phyloP scores from a whole-genome alignment of 2,329 filamentous ascomycete species.

The Colletotrichum chrysophilum region DNA sequence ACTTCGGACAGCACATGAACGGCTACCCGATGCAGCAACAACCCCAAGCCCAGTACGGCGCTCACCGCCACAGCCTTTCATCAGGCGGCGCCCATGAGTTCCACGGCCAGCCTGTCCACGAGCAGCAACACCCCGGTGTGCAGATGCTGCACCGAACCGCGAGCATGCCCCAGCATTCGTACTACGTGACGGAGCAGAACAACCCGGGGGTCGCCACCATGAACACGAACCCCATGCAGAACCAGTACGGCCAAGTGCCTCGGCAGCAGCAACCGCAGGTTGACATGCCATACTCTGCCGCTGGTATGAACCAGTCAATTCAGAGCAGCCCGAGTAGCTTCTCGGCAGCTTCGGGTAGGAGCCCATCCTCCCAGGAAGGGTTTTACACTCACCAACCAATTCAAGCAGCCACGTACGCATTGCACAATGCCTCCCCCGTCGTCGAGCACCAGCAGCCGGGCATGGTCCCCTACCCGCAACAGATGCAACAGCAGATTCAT shows the following conservation, averaged over 20 bases:
- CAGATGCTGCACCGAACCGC: slow-evolving; percentile 55
- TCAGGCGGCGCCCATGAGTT: slow-evolving; percentile 49
- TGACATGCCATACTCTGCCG: slow-evolving; percentile 56
- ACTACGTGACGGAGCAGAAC: slow-evolving; percentile 66
- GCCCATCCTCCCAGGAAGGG: slow-evolving; percentile 57
- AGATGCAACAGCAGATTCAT: slow-evolving; percentile 38
- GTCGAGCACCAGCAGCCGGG: slow-evolving; percentile 45
- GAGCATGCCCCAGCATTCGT: slow-evolving; percentile 50
- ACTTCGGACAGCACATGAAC: slow-evolving; percentile 57
- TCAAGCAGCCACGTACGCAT: slow-evolving; percentile 51
- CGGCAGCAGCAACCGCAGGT: slow-evolving; percentile 43
- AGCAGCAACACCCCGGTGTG: slow-evolving; percentile 47
- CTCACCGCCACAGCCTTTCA: slow-evolving; percentile 52
- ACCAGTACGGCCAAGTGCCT: slow-evolving; percentile 55
- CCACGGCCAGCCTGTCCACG: slow-evolving; percentile 44
- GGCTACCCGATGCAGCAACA: slow-evolving; percentile 48
- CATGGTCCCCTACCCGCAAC: slow-evolving; percentile 47
- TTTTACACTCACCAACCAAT: slow-evolving; percentile 63
- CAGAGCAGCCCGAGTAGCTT: slow-evolving; percentile 65
- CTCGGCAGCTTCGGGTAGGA: slow-evolving; percentile 59
- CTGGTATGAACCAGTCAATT: slow-evolving; percentile 54
- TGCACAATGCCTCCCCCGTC: slow-evolving; percentile 53
- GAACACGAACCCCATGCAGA: slow-evolving; percentile 56
- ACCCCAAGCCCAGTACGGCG: slow-evolving; percentile 34
- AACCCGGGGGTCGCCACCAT: slow-evolving; percentile 68